Evolutionary conservation across 352 stramenopile species (phyloP).

Genomic region (Pythium dissotocum): DNA sequence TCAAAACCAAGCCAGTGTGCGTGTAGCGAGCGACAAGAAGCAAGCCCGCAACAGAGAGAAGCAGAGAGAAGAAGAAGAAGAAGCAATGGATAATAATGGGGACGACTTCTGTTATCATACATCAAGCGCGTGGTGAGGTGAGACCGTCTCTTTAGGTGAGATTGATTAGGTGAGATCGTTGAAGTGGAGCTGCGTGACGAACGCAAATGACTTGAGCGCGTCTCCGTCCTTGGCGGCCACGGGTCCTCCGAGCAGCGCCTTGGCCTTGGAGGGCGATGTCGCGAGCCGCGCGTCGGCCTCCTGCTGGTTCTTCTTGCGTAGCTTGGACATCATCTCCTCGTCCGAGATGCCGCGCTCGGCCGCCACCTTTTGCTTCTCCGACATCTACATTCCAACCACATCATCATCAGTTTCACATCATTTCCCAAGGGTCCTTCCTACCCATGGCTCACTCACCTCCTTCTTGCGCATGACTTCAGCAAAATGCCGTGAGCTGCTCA

Average conservation of each 20-base stretch:
- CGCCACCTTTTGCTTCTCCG: constrained; percentile 73
- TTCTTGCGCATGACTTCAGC: constrained; percentile 81
- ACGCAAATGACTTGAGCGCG: constrained; percentile 55
- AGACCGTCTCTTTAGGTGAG: background rate
- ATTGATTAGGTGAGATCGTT: constrained; percentile 40
- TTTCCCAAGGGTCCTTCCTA: background rate
- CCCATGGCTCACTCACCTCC: constrained; percentile 43
- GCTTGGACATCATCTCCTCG: constrained; percentile 79
- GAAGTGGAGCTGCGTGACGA: constrained; percentile 74
- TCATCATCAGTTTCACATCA: background rate
- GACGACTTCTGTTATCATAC: constrained; percentile 3
- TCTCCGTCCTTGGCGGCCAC: constrained; percentile 34
- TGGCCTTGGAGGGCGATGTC: constrained; percentile 57
- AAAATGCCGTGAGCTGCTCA: constrained; percentile 82
- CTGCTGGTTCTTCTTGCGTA: constrained; percentile 72
- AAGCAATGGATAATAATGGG: background rate
- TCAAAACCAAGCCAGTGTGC: background rate
- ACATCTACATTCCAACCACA: constrained; percentile 37
- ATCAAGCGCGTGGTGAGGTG: background rate
- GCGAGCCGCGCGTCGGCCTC: constrained; percentile 66
- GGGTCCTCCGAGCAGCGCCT: constrained; percentile 37
- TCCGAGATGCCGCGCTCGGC: constrained; percentile 82
- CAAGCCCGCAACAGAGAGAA: background rate
- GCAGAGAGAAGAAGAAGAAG: background rate
- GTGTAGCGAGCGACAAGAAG: background rate